Evolutionary conservation across 78 protist genomes (phyloP), one percentile per base, ranked within the genome.

Genomic region (Cyanophora paradoxa): DNA sequence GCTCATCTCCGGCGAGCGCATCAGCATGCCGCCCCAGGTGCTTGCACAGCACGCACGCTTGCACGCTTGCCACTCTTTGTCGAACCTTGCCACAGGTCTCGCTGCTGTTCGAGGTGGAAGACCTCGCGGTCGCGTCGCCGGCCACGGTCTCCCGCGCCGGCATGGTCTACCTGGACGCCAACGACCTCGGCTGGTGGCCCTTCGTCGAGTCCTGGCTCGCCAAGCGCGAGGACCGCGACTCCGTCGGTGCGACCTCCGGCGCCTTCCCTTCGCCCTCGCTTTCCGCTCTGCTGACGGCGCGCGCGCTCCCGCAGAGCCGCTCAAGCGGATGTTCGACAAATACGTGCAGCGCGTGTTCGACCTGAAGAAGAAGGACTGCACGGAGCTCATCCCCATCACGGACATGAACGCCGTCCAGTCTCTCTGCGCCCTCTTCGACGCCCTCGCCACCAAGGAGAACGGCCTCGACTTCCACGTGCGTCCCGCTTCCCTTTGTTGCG

Each of bases 81-180:
- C 48, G 48, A 6, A 13, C 48, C 48, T 10, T 6, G 48, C 34
- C n/a, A n/a, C 75, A 70, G 39, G 86, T 86, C 40, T 33, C 83
- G 22, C 66, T 88, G 22, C 65, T 92, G 61, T 92, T 92, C 65
- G 96, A 92, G 70, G 89, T 86, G 2, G 76, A 82, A 67, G 86
- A 92, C 28, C 82, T 92, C 10, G 40, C 78, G 30, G 83, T 73
- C 20, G 96, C 96, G 0, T 88, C 96, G 13, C 96, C 96, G 1
- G 92, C 96, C 16, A 92, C 96, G 5, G 96, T 92, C 30, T 82
- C 89, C 24, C 84, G 96, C 0, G 83, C 86, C 56, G 96, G 96
- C 34, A 92, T 92, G 73, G 82, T 92, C 46, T 92, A 74, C 83
- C n/a, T 80, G 58, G 87, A 86, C 73, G 11, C 2, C 8, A 3